phyloP scores from a whole-genome alignment of 2,329 filamentous ascomycete genomes.

The Fusarium buxicola region DNA sequence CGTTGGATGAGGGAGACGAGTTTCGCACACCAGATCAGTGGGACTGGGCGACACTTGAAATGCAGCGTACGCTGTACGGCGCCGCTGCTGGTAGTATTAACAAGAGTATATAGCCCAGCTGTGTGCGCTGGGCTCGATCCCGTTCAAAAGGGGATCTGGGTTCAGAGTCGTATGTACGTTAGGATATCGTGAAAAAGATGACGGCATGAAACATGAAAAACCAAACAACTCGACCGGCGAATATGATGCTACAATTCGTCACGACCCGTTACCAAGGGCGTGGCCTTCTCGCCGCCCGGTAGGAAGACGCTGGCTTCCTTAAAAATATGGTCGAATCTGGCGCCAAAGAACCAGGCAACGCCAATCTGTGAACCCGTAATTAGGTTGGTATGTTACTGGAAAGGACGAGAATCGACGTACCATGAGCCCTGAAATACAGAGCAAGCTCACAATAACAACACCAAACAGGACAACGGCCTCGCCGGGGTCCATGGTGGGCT shows the following conservation, averaged over 20 bases:
- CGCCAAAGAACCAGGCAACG: slow-evolving; percentile 82
- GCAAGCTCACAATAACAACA: slow-evolving; percentile 75
- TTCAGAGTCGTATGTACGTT: slow-evolving; percentile 44
- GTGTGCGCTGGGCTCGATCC: slow-evolving; percentile 22
- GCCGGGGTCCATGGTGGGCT: slow-evolving; percentile 63
- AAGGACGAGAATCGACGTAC: slow-evolving; percentile 63
- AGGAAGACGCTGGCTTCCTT: slow-evolving; percentile 43
- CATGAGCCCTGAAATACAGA: slow-evolving; percentile 81
- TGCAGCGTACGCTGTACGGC: slow-evolving; percentile 31
- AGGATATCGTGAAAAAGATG: slow-evolving; percentile 46
- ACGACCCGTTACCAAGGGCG: slow-evolving; percentile 45
- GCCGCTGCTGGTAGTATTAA: slow-evolving; percentile 43
- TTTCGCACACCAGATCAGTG: slow-evolving; percentile 3
- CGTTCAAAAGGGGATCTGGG: slow-evolving; percentile 24
- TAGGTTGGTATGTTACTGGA: not conserved
- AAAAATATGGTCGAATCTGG: slow-evolving; percentile 74
- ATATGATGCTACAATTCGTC: slow-evolving; percentile 51
- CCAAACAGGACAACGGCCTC: slow-evolving; percentile 74
- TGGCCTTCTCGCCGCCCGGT: slow-evolving; percentile 38
- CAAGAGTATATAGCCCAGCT: slow-evolving; percentile 40
- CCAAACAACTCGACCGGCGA: slow-evolving; percentile 28
- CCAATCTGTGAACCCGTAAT: slow-evolving; percentile 68
- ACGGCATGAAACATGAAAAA: slow-evolving; percentile 32
- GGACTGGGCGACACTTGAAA: slow-evolving; percentile 29
- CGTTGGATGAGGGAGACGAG: not conserved